Conservation (phyloP, 345 rosid species). For the Firmiana major region DNA sequence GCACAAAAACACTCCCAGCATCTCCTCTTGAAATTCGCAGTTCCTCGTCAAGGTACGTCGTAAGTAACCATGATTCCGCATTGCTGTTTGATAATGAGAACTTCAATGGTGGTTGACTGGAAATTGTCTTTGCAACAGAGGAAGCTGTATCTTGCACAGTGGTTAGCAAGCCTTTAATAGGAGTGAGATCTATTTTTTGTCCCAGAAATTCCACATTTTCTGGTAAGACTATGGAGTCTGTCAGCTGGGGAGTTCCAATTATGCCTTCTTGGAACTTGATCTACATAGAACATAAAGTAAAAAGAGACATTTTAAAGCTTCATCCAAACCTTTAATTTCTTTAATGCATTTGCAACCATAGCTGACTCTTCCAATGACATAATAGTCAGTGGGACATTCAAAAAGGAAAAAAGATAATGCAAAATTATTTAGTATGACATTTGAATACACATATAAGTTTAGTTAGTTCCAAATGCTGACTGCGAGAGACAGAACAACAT, state of each 20-base stretch:
- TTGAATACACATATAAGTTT: background rate
- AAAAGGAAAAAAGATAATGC: background rate
- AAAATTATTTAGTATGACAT: background rate
- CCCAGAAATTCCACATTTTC: slow-evolving; percentile 80
- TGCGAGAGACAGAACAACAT: background rate
- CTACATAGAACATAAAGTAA: slow-evolving; percentile 27
- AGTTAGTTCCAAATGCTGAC: background rate
- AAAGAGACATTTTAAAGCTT: background rate
- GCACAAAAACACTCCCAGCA: slow-evolving; percentile 79
- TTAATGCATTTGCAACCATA: background rate
- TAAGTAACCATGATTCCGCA: slow-evolving; percentile 81
- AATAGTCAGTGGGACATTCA: background rate
- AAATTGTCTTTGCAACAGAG: slow-evolving; percentile 74
- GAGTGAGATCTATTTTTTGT: slow-evolving; percentile 72
- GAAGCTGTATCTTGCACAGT: slow-evolving; percentile 86
- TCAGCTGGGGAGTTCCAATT: slow-evolving; percentile 90
- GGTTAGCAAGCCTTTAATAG: slow-evolving; percentile 63
- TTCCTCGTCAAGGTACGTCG: slow-evolving; percentile 83
- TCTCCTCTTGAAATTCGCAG: slow-evolving; percentile 89
- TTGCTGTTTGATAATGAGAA: slow-evolving; percentile 57
- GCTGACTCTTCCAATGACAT: background rate
- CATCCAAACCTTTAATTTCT: background rate
- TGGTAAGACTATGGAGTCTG: slow-evolving; percentile 76
- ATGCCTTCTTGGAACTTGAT: slow-evolving; percentile 88
- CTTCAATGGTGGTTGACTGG: slow-evolving; percentile 87